Evolutionary conservation across 2,329 filamentous ascomycete genomes (phyloP), one percentile per base, ranked within the genome.

Genomic region (Ceratocystis lukuohia): DNA sequence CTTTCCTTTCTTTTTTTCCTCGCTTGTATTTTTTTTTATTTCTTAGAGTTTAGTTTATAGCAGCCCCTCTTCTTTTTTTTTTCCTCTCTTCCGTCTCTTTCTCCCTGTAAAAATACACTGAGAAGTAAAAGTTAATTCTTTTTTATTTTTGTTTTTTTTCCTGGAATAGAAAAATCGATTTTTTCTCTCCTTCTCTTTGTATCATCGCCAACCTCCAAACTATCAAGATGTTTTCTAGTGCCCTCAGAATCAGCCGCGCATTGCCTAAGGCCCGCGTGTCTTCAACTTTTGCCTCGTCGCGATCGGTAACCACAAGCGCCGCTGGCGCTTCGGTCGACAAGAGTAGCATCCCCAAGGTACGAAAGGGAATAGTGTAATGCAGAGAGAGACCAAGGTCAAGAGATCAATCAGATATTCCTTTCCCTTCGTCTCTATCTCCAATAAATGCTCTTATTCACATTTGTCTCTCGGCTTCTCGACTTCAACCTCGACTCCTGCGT

Each of bases 221-320:
- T 41, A 41, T 41, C 37, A 75, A 74, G 75, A 90, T 90, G 87
- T 84, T 90, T 77, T 88, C 87, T 74, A 82, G 86, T 79, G 80
- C 85, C 76, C 78, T 88, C 75, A 82, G 84, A 78, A 79, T 79
- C 68, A 77, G 83, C 74, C 81, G 84, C 75, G 80, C 81, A 76
- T 82, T 85, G 74, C 75, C 88, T 76, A 80, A 80, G 74, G 74
- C 77, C 72, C 76, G 77, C 70, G 75, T 76, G 70, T 75, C 77
- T 65, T 74, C 76, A 67, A 74, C 80, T 68, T 73, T 77, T 67
- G 77, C 77, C 70, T 79, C 81, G 71, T 80, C 85, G 75, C 85
- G 93, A 76, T 84, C 84, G 72, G 94, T 99, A 74, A 99, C 94
- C 72, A 97, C 94, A 71, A 88, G 97, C 79, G 94, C 94, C 71